Evolutionary conservation across 345 rosid species (phyloP), one percentile per base, ranked within the genome.

Genomic region (Limnanthes douglasii): DNA sequence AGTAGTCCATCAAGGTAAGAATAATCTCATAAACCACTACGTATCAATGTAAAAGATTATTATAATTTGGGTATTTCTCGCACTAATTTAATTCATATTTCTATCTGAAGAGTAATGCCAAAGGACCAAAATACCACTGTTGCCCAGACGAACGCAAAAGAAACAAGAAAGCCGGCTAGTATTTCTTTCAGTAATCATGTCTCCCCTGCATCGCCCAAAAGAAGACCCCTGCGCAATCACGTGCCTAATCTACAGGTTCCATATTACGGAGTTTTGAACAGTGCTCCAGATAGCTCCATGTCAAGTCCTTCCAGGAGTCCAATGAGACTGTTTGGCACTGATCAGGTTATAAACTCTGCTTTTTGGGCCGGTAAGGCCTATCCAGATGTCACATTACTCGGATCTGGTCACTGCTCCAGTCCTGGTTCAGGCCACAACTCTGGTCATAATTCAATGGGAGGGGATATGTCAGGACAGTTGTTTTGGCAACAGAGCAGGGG

Each of bases 281-380:
- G 93, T 69, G 93, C 98, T 54, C 83, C 93, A 15, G 96, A 84
- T 46, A 90, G 94, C 62, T 85, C 93, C 47, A 44, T 78, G 80
- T 90, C 98, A 32, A 90, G 98, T 71, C 98, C 98, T 57, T 84
- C 96, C 7, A 70, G 96, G 70, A 90, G 98, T 60, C 98, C 98
- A 39, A 49, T 74, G 61, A 70, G 94, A 59, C 70, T 72, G 2
- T 70, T 64, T 53, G 68, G 81, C 30, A 45, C 62, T 2, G 98
- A 90, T 40, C 95, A 69, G 41, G 62, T 57, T 37, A 42, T 73
- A 41, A 75, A 73, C 68, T 56, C 76, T 46, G 80, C 75, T 34
- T 57, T 75, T 21, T 73, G 78, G 65, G 57, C 61, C 2, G 86
- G 83, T 48, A 86, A 67, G 52, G 82, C 75, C 29, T 78, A 59